Evolutionary conservation across 2,329 filamentous ascomycete species (phyloP).

Genomic region (Ophiostoma piceae): DNA sequence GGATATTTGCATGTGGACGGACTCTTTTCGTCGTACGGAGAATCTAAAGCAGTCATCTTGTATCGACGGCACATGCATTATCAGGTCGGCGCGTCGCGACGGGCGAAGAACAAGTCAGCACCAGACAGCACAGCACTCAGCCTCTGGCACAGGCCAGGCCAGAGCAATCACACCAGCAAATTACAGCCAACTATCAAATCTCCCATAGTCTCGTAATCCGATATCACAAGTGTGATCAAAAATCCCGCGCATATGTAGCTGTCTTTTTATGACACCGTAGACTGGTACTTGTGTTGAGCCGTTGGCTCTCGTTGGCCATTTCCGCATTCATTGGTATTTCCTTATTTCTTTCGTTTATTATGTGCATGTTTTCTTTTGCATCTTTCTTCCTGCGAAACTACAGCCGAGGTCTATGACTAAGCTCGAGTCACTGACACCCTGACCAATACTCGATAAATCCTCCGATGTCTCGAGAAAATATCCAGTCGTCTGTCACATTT

Average conservation of each 20-base stretch:
- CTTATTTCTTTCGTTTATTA: not conserved
- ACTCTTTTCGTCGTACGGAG: not conserved
- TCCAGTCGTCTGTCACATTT: not conserved
- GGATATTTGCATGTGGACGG: not conserved
- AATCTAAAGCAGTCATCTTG: not conserved
- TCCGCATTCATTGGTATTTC: not conserved
- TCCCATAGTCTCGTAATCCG: not conserved
- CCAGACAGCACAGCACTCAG: not conserved
- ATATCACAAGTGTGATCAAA: not conserved
- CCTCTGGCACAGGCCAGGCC: not conserved
- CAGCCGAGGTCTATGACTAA: not conserved
- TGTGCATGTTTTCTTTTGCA: not conserved
- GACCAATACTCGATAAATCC: not conserved
- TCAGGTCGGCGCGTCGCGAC: not conserved
- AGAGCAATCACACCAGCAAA: not conserved
- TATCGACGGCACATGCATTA: not conserved
- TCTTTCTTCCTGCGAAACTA: not conserved
- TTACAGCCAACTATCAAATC: not conserved
- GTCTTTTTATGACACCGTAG: not conserved
- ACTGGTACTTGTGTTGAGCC: not conserved
- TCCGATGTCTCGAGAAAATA: not conserved
- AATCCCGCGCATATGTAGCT: slow-evolving; percentile 1
- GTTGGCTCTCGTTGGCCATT: not conserved
- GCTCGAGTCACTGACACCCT: not conserved
- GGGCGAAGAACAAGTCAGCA: not conserved